These are phyloP conservation scores for Floccularia luteovirens DNA, from an alignment of 768 basidiomycete species.

Conservation along the genomic window DNA sequence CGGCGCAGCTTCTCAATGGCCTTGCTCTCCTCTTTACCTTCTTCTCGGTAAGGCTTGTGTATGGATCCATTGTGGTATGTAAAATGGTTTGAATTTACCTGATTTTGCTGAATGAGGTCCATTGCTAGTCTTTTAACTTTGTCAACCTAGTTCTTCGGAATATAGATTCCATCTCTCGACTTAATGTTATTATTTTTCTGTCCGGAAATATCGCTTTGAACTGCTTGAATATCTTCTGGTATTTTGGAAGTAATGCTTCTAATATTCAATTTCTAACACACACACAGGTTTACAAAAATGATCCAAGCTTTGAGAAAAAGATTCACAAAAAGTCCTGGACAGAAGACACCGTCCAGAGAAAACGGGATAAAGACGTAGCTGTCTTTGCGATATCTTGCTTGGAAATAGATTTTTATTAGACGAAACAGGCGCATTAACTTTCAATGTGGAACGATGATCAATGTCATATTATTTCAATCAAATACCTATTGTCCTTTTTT, in stretches of 20 bases:
- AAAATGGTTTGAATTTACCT: background rate
- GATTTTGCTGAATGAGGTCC: background rate
- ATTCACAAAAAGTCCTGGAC: too few species aligned
- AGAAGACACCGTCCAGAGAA: too few species aligned
- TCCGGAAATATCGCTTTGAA: constrained; percentile 61
- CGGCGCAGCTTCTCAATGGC: constrained; percentile 66
- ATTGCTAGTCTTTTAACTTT: background rate
- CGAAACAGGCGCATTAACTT: too few species aligned
- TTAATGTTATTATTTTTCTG: constrained; percentile 44
- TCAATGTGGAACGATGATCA: too few species aligned
- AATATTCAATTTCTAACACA: constrained; percentile 1
- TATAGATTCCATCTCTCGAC: constrained; percentile 43
- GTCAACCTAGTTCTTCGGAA: constrained; percentile 63
- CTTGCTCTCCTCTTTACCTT: constrained; percentile 58
- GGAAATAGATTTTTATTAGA: too few species aligned
- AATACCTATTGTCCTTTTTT: too few species aligned
- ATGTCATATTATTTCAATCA: too few species aligned
- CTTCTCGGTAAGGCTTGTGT: constrained; percentile 62
- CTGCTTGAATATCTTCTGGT: constrained; percentile 77
- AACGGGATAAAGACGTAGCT: too few species aligned
- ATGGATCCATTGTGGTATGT: constrained; percentile 48
- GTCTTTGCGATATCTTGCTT: too few species aligned
- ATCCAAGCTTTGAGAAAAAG: constrained; percentile 55
- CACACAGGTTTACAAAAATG: constrained; percentile 64
- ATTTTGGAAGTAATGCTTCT: background rate